Evolutionary conservation across 768 basidiomycete genomes (phyloP).

Genomic region (Leccinum arenicola): DNA sequence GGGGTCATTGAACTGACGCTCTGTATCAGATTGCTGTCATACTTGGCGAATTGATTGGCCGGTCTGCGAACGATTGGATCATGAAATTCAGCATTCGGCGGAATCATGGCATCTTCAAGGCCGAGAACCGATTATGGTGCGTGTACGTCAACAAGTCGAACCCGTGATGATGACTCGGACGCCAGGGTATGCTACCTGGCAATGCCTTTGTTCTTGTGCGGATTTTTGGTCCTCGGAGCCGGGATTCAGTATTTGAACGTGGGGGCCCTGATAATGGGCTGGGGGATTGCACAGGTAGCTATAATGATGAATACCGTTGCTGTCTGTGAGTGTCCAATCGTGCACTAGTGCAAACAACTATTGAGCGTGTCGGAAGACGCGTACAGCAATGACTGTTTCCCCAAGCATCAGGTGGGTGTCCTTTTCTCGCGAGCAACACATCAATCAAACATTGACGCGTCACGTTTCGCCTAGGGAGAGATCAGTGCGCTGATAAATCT

Average conservation of each 20-base stretch:
- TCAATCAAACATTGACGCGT: not conserved
- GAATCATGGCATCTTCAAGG: slow-evolving; percentile 51
- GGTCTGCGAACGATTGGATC: slow-evolving; percentile 50
- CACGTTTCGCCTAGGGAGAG: slow-evolving; percentile 33
- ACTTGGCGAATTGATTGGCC: slow-evolving; percentile 50
- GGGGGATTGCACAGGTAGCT: slow-evolving; percentile 39
- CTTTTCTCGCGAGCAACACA: too few relatives aligned
- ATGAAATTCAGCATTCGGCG: slow-evolving; percentile 41
- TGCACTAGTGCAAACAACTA: not conserved
- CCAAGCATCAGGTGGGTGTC: slow-evolving; percentile 25
- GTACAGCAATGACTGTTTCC: slow-evolving; percentile 39
- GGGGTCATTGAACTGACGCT: not conserved
- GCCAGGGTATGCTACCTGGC: slow-evolving; percentile 38
- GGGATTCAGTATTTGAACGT: slow-evolving; percentile 33
- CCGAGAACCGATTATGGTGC: slow-evolving; percentile 46
- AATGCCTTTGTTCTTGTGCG: slow-evolving; percentile 39
- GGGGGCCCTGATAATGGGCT: slow-evolving; percentile 38
- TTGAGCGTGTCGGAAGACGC: slow-evolving; percentile 27
- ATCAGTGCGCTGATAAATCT: slow-evolving; percentile 43
- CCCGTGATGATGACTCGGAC: not conserved
- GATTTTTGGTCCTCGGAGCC: slow-evolving; percentile 41
- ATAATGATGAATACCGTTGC: slow-evolving; percentile 41
- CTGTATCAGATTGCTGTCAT: slow-evolving; percentile 43
- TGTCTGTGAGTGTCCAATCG: slow-evolving; percentile 29
- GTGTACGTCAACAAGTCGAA: not conserved